These are phyloP conservation scores for Botryotinia calthae DNA, from an alignment of 2,329 filamentous ascomycete genomes.

Conservation along the genomic window DNA sequence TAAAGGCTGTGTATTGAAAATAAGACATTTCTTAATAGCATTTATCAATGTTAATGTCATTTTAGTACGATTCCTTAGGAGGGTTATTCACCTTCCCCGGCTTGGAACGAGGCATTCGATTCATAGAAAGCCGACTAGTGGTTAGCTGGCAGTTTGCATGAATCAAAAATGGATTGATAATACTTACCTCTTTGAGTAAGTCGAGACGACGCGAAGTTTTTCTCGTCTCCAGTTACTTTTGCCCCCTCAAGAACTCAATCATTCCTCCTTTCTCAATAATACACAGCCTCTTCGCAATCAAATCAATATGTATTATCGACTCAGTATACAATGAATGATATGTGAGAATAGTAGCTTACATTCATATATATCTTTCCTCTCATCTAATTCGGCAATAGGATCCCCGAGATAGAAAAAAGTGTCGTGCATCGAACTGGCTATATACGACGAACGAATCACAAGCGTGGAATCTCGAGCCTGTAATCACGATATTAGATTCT, in stretches of 20 bases:
- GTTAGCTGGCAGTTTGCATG: not conserved
- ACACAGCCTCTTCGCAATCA: not conserved
- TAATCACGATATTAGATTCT: not conserved
- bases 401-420: not conserved
- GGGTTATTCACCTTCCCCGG: too few species aligned
- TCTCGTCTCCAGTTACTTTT: constrained; percentile 14
- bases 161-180: not conserved
- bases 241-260: not conserved
- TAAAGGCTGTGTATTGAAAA: too few species aligned
- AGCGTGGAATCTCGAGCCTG: not conserved
- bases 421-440: too few species aligned
- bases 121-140: too few species aligned
- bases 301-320: not conserved
- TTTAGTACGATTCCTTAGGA: too few species aligned
- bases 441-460: too few species aligned
- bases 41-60: too few species aligned
- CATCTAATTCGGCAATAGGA: not conserved
- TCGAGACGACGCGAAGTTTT: not conserved
- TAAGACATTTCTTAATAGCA: too few species aligned
- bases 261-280: not conserved
- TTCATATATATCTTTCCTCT: not conserved
- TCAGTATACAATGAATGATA: not conserved
- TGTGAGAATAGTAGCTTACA: not conserved
- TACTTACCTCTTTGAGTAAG: not conserved
- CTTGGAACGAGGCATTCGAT: too few species aligned